Evolutionary conservation across 1,284 basidiomycete species (phyloP), one percentile per base, ranked within the genome.

Genomic region (Cryptococcus sp.): DNA sequence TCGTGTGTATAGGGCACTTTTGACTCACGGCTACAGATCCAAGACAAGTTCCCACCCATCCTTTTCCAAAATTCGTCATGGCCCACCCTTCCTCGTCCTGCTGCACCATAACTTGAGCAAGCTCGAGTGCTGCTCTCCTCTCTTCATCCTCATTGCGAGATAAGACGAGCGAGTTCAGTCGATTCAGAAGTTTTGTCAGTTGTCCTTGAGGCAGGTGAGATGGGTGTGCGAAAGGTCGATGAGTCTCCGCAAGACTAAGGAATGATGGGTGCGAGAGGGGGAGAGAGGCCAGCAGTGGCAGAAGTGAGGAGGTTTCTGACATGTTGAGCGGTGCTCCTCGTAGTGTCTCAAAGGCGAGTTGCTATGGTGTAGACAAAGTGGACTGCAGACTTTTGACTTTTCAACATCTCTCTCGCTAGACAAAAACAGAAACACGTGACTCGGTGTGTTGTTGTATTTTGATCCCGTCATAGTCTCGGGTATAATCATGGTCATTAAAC

Each of bases 81-180:
- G 70, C 69, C 57, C 64, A 70, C 3, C 74, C 74, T 54, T 77
- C 76, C 17, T 55, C 57, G 52, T 77, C 77, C 63, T 73, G 66
- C 45, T 52, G 23, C 0, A 78, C 54, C 0, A 77, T 51, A 23
- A 57, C 57, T 5, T 46, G 50, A 0, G 70, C 72, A 5, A 76
- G 52, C 11, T 34, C 46, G 45, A 57, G 64, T 10, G 62, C 61
- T 7, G 58, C 57, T 29, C 47, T 50, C 38, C 61, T 57, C 10
- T 69, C 64, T 11, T 55, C 25, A 1, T 58, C 59, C 3, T 58
- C 61, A 13, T 75, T 69, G 41, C 66, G 56, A 10, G 65, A 54
- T n/a, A 72, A 55, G n/a, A 78, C 55, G 16, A 67, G 49, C 16
- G 68, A 46, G 46, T 72, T 76, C 57, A 78, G 64, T 16, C 72